Conservation (phyloP, 2,329 filamentous ascomycete genomes). For the Calycina herbarum region DNA sequence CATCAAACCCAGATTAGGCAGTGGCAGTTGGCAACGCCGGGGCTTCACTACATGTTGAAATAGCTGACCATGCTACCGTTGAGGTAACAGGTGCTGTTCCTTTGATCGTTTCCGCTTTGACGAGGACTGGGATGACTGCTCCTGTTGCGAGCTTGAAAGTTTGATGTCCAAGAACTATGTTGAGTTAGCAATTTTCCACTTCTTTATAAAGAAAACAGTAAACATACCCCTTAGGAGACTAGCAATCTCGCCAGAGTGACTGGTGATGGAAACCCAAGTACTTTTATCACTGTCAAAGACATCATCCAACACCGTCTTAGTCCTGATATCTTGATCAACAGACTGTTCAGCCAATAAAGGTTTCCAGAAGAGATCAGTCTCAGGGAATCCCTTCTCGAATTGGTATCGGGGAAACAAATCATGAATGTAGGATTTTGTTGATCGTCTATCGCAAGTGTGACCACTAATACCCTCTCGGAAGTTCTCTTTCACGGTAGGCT, state of each 20-base stretch:
- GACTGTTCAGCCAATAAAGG: slow-evolving; percentile 43
- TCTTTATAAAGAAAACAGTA: background rate
- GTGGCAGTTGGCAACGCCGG: slow-evolving; percentile 38
- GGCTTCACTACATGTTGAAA: slow-evolving; percentile 31
- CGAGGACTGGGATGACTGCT: slow-evolving; percentile 65
- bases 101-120: slow-evolving; percentile 54
- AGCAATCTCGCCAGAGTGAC: slow-evolving; percentile 58
- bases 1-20: slow-evolving; percentile 5
- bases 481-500: slow-evolving; percentile 62
- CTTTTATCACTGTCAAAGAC: slow-evolving; percentile 53
- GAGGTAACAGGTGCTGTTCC: slow-evolving; percentile 19
- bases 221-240: slow-evolving; percentile 45
- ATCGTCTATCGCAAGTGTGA: slow-evolving; percentile 68
- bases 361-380: slow-evolving; percentile 53
- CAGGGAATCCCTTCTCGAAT: slow-evolving; percentile 62
- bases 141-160: slow-evolving; percentile 63
- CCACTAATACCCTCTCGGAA: slow-evolving; percentile 66
- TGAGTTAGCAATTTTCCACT: background rate
- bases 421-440: slow-evolving; percentile 53
- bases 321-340: slow-evolving; percentile 50
- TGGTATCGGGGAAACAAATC: slow-evolving; percentile 51
- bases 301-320: slow-evolving; percentile 54
- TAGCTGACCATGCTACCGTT: slow-evolving; percentile 23
- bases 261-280: slow-evolving; percentile 60
- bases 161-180: slow-evolving; percentile 55